Evolutionary conservation across 164 flowering plant species (phyloP).

Genomic region (Houttuynia cordata): DNA sequence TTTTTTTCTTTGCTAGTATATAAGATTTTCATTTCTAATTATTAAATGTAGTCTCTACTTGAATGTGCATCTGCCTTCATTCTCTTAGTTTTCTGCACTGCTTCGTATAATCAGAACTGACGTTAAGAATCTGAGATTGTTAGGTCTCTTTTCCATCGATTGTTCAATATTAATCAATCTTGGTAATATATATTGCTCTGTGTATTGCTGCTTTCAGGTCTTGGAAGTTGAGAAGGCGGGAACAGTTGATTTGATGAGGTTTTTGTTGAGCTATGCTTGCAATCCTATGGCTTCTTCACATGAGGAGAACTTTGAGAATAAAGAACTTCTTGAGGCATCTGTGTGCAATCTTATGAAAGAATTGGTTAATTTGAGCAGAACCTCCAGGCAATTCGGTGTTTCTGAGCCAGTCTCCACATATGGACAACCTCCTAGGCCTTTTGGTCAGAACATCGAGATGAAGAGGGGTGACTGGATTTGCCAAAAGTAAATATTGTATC

Average conservation of each 20-base stretch:
- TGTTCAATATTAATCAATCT: not conserved
- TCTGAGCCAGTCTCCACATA: slow-evolving; percentile 21
- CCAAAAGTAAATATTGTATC: slow-evolving; percentile 37
- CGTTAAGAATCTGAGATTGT: not conserved
- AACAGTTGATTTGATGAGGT: slow-evolving; percentile 65
- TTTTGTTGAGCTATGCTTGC: slow-evolving; percentile 55
- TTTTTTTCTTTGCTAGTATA: not conserved
- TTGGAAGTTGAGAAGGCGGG: slow-evolving; percentile 31
- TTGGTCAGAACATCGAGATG: slow-evolving; percentile 50
- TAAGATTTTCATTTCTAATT: not conserved
- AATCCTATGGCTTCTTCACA: slow-evolving; percentile 24
- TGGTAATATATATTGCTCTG: not conserved
- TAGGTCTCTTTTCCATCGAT: not conserved
- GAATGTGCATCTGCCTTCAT: not conserved
- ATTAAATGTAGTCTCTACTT: not conserved
- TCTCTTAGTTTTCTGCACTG: not conserved
- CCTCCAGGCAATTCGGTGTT: slow-evolving; percentile 7
- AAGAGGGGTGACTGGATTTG: slow-evolving; percentile 90
- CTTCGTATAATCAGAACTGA: not conserved
- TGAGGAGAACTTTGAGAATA: slow-evolving; percentile 15
- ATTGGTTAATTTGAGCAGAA: slow-evolving; percentile 27
- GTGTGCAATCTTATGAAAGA: slow-evolving; percentile 55
- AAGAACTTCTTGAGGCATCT: slow-evolving; percentile 51
- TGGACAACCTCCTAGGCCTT: slow-evolving; percentile 27
- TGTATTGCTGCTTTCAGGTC: slow-evolving; percentile 21